These are phyloP conservation scores for Aleurites moluccanus DNA, from an alignment of 441 rosid genomes.

Conservation along the genomic window DNA sequence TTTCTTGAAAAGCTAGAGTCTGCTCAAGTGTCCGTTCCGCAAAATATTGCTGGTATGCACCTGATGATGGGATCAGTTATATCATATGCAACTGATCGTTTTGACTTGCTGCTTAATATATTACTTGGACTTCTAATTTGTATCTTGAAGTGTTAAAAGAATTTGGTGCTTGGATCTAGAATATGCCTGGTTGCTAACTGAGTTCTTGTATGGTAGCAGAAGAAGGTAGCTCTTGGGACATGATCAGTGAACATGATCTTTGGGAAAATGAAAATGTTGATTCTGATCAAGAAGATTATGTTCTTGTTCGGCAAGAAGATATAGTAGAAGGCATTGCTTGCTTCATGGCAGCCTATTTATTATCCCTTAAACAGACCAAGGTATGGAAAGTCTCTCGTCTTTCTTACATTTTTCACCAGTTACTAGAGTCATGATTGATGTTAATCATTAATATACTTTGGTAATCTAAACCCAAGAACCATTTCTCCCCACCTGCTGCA, in stretches of 20 bases:
- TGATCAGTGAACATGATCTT: slow-evolving; percentile 72
- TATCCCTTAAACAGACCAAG: slow-evolving; percentile 88
- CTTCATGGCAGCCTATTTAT: slow-evolving; percentile 88
- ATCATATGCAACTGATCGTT: slow-evolving; percentile 8
- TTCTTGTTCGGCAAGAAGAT: slow-evolving; percentile 91
- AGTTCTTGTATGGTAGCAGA: slow-evolving; percentile 43
- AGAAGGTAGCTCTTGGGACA: slow-evolving; percentile 85
- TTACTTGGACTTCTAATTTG: slow-evolving; percentile 1
- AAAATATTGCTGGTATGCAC: slow-evolving; percentile 52
- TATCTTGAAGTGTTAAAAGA: slow-evolving; percentile 16
- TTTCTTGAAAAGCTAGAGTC: slow-evolving; percentile 70
- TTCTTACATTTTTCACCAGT: not conserved
- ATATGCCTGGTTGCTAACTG: slow-evolving; percentile 12
- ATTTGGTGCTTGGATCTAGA: slow-evolving; percentile 6
- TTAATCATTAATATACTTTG: not conserved
- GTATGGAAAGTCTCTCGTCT: slow-evolving; percentile 32
- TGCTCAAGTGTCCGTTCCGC: slow-evolving; percentile 58
- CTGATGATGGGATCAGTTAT: slow-evolving; percentile 6
- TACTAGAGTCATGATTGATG: not conserved
- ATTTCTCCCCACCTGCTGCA: not conserved
- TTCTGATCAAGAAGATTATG: slow-evolving; percentile 71
- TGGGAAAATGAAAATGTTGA: slow-evolving; percentile 57
- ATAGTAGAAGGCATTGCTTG: slow-evolving; percentile 89
- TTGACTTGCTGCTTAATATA: not conserved
- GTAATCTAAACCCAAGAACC: not conserved